Evolutionary conservation across 129 eudicot species (phyloP).

Genomic region (Chrysanthemum makinoi): DNA sequence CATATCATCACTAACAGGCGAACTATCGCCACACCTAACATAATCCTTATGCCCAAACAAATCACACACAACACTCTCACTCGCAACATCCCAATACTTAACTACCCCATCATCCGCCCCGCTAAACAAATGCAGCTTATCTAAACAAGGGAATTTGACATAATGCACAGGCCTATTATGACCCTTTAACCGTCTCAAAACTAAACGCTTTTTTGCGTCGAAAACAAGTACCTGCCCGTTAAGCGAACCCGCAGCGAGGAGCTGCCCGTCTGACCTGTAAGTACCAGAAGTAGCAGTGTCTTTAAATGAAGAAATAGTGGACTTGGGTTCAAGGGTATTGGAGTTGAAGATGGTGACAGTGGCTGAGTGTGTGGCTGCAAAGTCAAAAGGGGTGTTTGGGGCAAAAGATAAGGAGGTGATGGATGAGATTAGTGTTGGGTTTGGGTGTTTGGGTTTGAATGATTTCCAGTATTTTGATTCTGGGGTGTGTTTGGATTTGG

Average conservation of each 20-base stretch:
- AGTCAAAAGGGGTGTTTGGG: conserved; percentile 24
- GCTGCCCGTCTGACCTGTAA: conserved; percentile 64
- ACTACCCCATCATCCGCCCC: conserved; percentile 86
- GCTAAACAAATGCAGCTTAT: conserved; percentile 61
- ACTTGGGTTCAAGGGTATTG: conserved; percentile 46
- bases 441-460: conserved; percentile 48
- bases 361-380: conserved; percentile 73
- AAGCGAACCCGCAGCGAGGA: conserved; percentile 65
- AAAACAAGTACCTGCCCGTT: conserved; percentile 62
- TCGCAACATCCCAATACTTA: conserved; percentile 82
- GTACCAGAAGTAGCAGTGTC: conserved; percentile 69
- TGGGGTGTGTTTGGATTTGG: conserved; percentile 45
- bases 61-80: conserved; percentile 27
- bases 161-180: conserved; percentile 64
- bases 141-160: conserved; percentile 54
- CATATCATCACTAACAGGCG: conserved; percentile 74
- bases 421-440: no score
- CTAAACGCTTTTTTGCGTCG: conserved; percentile 42
- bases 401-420: no score
- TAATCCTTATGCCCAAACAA: conserved; percentile 85
- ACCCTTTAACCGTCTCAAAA: conserved; percentile 53
- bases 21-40: conserved; percentile 69
- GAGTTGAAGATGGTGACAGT: conserved; percentile 55
- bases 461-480: conserved; percentile 90
- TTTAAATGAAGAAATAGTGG: conserved; percentile 49